Conservation (phyloP, 352 stramenopile genomes). For the Phytophthora cactorum region DNA sequence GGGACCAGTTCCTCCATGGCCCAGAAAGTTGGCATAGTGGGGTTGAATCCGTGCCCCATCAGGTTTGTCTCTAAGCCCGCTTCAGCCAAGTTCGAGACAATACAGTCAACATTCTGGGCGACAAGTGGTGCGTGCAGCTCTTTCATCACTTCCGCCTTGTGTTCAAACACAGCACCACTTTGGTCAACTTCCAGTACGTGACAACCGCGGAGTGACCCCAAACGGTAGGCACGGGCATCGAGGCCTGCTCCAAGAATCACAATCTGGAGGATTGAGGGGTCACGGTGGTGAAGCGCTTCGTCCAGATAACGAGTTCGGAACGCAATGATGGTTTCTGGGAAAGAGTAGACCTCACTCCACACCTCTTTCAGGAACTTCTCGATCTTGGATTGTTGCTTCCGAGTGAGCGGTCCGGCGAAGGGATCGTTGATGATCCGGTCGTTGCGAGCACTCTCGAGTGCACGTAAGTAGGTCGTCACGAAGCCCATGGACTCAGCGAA, state of each 20-base stretch:
- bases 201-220: constrained; percentile 50
- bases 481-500: constrained; percentile 43
- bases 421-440: constrained; percentile 48
- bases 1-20: constrained; percentile 58
- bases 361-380: constrained; percentile 30
- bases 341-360: constrained; percentile 1
- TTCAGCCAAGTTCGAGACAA: constrained; percentile 54
- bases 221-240: constrained; percentile 59
- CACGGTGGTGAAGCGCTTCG: constrained; percentile 50
- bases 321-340: constrained; percentile 37
- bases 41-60: constrained; percentile 51
- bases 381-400: constrained; percentile 31
- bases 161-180: constrained; percentile 48
- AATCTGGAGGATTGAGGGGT: constrained; percentile 53
- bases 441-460: constrained; percentile 33
- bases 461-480: constrained; percentile 43
- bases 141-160: constrained; percentile 55
- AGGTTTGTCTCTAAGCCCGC: constrained; percentile 44
- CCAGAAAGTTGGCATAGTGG: constrained; percentile 62
- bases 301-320: constrained; percentile 64
- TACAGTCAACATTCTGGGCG: constrained; percentile 47
- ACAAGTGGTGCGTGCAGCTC: constrained; percentile 47
- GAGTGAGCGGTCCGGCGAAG: constrained; percentile 38
- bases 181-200: constrained; percentile 64
- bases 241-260: constrained; percentile 64